Evolutionary conservation across 352 stramenopile species (phyloP).

Genomic region (Pythium oligandrum): DNA sequence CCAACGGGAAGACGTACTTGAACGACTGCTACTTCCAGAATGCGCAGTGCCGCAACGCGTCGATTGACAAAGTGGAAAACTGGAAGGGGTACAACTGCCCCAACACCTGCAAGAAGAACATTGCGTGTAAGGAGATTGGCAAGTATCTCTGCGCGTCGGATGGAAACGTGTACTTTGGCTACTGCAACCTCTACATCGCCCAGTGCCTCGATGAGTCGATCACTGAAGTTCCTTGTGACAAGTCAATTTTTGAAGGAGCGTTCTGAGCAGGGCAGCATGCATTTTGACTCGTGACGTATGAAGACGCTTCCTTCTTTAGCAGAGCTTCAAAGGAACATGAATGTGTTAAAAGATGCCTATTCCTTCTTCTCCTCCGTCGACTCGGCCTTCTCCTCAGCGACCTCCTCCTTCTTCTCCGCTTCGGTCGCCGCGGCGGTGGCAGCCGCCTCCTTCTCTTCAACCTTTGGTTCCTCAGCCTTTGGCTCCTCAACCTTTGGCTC

Average conservation of each 20-base stretch:
- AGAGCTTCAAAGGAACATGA: too few relatives aligned
- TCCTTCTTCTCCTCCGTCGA: conserved; percentile 3
- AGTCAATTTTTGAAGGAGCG: conserved; percentile 14
- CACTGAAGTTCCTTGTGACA: conserved; percentile 15
- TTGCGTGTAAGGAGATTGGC: conserved; percentile 26
- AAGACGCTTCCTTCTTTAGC: too few relatives aligned
- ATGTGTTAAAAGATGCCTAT: neutral
- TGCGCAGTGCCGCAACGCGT: conserved; percentile 19
- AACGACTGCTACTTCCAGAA: conserved; percentile 28
- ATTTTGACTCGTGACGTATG: neutral
- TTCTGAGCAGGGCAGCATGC: conserved; percentile 1
- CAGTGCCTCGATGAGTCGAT: conserved; percentile 22
- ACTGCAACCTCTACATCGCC: conserved; percentile 26
- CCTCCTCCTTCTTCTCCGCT: neutral
- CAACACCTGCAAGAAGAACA: conserved; percentile 22
- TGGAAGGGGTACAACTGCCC: conserved; percentile 29
- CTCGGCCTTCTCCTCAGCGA: neutral
- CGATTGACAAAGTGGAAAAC: conserved; percentile 12
- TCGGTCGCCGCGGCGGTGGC: too few relatives aligned
- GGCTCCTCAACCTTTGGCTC: conserved; percentile 4
- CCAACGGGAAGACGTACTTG: conserved; percentile 26
- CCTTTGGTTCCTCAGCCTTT: conserved; percentile 5
- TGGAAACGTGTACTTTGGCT: conserved; percentile 32
- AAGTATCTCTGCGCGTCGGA: conserved; percentile 25
- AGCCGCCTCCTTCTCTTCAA: neutral